Evolutionary conservation across 2,329 filamentous ascomycete species (phyloP), one percentile per base, ranked within the genome.

Genomic region (Thielaviopsis ethacetica): DNA sequence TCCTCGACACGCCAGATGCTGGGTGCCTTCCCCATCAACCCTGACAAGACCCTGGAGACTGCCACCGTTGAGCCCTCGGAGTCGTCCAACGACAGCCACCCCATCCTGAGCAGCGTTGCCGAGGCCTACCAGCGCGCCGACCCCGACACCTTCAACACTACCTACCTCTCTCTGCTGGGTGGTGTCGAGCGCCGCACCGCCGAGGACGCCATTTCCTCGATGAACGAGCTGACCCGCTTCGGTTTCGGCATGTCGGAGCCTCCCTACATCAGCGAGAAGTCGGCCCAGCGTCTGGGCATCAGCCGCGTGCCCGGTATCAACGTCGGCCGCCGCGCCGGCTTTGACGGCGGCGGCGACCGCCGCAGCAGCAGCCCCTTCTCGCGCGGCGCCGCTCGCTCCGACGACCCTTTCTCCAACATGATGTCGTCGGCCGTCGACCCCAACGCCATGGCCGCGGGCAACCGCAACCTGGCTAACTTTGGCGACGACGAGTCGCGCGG

Each of bases 91-190:
- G 44, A 54, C 13, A 51, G 30, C 22, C 59, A 61, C 52, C 59
- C 59, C 52, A 61, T 75, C 5, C 74, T 86, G 54, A 63, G 68
- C 5, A 66, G 75, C 15, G 53, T 78, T 17, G 64, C 68, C 38
- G 59, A 61, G 7, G 55, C 51, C 34, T 61, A 61, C 56, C 50
- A 44, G 38, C 3, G 65, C 80, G 2, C 73, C 74, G 21, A 61
- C 15, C 38, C 62, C 12, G 53, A 61, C 12, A 51, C 66, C 9
- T 65, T 73, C 17, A 67, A 66, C 7, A 64, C 67, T 3, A 73
- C 76, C 0, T 89, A 88, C 70, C 68, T 71, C 19, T 77, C 80
- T 9, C 68, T 80, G 53, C 75, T 87, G 51, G 81, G 83, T 57
- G 72, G 72, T 51, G 76, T 71, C 64, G 68, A 62, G 27, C 62